Evolutionary conservation across 805 yeast genomes (phyloP), one percentile per base, ranked within the genome.

Genomic region (Monosporozyma aquatica): DNA sequence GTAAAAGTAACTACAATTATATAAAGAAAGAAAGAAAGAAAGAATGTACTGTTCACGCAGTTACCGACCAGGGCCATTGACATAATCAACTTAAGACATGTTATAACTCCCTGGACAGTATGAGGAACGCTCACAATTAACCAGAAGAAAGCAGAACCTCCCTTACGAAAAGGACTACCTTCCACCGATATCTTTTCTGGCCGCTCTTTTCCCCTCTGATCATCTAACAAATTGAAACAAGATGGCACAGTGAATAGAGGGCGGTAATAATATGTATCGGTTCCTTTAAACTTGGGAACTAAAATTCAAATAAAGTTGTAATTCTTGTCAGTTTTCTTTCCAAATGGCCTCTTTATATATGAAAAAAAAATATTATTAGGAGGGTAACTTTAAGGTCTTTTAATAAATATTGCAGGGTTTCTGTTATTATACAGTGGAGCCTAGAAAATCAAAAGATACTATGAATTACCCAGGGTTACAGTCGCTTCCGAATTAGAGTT

Each of bases 141-240:
- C 14, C 25, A 28, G 5, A 55, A 48, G 26, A 22, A 30, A n/a
- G 17, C 7, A n/a, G 17, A 4, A n/a, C n/a, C n/a, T n/a, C n/a
- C n/a, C n/a, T n/a, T n/a, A n/a, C n/a, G n/a, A n/a, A n/a, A n/a
- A 10, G 17, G 17, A 30, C 17, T 6, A 30, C 20, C 17, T 2
- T 32, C 25, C n/a, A 20, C 35, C 35, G 35, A 32, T 32, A 18
- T 4, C 35, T 32, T 17, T 32, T 61, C 65, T 61, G 49, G 65
- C 65, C 45, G 56, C 59, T 58, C 64, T 59, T 61, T 61, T 61
- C 65, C 65, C 65, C 65, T 61, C 64, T 58, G 62, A 42, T 59
- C 65, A 59, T 52, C 62, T 56, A 59, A 52, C 43, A 32, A 35
- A 40, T 28, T 32, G 33, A n/a, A 38, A 42, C 47, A 13, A 52